A percentile compares a stretch with the other conserved stretches of the same genome.
These are phyloP conservation scores for Aspergillaceae sp. DNA, from an alignment of 2,329 filamentous ascomycete genomes.

Conservation along the genomic window DNA sequence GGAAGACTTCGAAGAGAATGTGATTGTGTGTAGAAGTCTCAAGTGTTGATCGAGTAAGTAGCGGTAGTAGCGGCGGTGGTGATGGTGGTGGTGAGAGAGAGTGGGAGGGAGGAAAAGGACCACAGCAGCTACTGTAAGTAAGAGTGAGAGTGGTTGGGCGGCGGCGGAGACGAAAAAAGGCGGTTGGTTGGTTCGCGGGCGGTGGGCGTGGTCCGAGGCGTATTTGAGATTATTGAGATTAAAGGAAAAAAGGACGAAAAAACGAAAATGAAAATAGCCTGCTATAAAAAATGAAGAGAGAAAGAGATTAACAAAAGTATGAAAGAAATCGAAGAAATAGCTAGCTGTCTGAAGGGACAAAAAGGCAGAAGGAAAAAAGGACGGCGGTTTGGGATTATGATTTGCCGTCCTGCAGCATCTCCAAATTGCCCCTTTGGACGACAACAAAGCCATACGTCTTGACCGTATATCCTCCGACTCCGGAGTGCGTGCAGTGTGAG, in stretches of 20 bases:
- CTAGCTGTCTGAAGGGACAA: no score
- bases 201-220: not conserved
- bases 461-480: not conserved
- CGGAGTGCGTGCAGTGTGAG: no score
- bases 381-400: slow-evolving; percentile 3
- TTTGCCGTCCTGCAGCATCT: slow-evolving; percentile 8
- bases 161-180: not conserved
- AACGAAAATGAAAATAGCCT: not conserved
- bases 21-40: not conserved
- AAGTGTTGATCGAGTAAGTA: no score
- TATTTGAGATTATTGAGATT: not conserved
- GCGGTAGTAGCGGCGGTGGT: no score
- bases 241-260: not conserved
- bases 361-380: slow-evolving; percentile 1
- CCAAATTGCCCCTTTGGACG: slow-evolving; percentile 1
- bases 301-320: not conserved
- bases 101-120: no score
- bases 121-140: not conserved
- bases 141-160: slow-evolving; percentile 7
- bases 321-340: no score
- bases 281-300: not conserved
- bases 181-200: not conserved
- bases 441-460: not conserved
- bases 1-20: slow-evolving; percentile 9
- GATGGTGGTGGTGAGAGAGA: no score